Percentiles rank a stretch among this genome's conserved stretches.
These are phyloP conservation scores for Paracorniculantispora psalliotae DNA, from an alignment of 2,329 filamentous ascomycete species.

Conservation along the genomic window DNA sequence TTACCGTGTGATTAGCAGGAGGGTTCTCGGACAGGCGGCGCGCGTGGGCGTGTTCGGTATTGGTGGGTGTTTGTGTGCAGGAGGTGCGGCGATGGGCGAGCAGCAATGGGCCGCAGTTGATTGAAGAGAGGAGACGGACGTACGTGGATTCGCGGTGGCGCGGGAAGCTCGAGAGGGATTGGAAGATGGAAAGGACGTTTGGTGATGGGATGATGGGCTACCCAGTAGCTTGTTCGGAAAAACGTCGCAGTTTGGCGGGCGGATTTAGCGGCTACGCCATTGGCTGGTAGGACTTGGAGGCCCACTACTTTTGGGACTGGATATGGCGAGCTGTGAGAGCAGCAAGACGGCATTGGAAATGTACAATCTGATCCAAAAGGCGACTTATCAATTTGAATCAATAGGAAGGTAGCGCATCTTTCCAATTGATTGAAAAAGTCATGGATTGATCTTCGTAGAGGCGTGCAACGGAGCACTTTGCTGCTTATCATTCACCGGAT, in stretches of 20 bases:
- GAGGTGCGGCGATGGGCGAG: background rate
- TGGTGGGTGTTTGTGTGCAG: background rate
- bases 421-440: background rate
- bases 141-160: background rate
- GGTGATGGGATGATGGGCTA: background rate
- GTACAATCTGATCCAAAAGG: too few relatives aligned
- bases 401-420: background rate
- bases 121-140: background rate
- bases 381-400: background rate
- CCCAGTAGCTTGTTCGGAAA: constrained; percentile 9
- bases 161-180: background rate
- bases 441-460: too few relatives aligned
- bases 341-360: background rate
- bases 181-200: background rate
- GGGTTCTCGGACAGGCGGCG: background rate
- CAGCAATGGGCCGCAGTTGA: background rate
- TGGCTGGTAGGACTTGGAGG: background rate
- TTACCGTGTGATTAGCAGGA: background rate
- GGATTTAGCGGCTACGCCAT: constrained; percentile 2
- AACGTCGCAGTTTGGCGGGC: constrained; percentile 9
- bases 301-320: background rate
- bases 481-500: too few relatives aligned
- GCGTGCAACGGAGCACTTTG: too few relatives aligned
- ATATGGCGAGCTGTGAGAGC: background rate
- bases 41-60: background rate